Conservation (phyloP, 345 rosid genomes). For the Salix udensis region DNA sequence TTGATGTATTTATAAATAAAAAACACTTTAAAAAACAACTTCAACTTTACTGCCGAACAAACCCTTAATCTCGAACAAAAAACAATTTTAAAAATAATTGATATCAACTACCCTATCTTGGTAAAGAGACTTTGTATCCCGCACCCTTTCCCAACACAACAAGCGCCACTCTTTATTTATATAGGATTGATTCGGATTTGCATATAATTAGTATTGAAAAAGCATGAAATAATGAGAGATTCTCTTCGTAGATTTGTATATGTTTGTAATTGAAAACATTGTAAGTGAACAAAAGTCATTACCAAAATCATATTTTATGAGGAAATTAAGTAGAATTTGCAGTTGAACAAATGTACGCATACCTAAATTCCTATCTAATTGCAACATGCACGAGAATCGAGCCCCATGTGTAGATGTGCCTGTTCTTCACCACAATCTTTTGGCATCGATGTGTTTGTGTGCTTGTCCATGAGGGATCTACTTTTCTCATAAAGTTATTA, state of each 20-base stretch:
- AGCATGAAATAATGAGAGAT: neutral
- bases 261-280: neutral
- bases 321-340: neutral
- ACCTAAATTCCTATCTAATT: no score
- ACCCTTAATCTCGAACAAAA: no score
- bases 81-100: no score
- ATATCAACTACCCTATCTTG: neutral
- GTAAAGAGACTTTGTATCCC: conserved; percentile 1
- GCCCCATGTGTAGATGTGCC: conserved; percentile 29
- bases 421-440: conserved; percentile 16
- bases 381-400: conserved; percentile 9
- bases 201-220: neutral
- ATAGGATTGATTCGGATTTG: neutral
- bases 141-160: conserved; percentile 27
- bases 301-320: conserved; percentile 24
- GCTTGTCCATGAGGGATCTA: conserved; percentile 7
- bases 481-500: conserved; percentile 21
- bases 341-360: no score
- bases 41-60: no score
- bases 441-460: neutral
- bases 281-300: conserved; percentile 10
- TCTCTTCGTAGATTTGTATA: neutral
- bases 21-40: no score
- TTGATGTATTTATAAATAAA: no score
- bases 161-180: conserved; percentile 20